These are phyloP conservation scores for Metschnikowia cerradonensis DNA, from an alignment of 805 yeast species.

Conservation along the genomic window DNA sequence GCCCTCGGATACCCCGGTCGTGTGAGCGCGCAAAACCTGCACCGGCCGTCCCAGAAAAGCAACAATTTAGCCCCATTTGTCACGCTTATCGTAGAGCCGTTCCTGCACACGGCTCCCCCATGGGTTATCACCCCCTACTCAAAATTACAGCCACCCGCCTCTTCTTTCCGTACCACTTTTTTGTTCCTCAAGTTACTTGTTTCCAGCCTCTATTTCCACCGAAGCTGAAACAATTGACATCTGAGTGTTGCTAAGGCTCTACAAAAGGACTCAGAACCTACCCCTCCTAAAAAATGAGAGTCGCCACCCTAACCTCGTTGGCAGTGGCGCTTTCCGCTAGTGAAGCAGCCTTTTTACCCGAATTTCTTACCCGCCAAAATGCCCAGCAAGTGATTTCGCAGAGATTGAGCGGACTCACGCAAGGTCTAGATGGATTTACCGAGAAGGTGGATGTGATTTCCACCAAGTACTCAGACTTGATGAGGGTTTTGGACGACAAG, in stretches of 20 bases:
- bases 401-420: constrained; percentile 9
- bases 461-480: constrained; percentile 12
- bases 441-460: constrained; percentile 11
- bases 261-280: background rate
- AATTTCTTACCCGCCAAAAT: constrained; percentile 3
- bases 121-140: background rate
- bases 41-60: background rate
- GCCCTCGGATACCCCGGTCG: background rate
- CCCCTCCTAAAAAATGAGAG: constrained; percentile 5
- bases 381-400: constrained; percentile 12
- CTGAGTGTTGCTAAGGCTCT: background rate
- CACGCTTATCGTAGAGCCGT: constrained; percentile 4
- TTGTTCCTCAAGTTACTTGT: background rate
- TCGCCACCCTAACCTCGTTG: constrained; percentile 10
- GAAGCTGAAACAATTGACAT: background rate
- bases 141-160: background rate
- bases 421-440: constrained; percentile 9
- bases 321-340: constrained; percentile 13
- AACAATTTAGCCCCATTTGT: background rate
- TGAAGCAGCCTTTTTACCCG: constrained; percentile 15
- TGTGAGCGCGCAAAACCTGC: background rate
- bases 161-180: background rate
- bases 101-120: constrained; percentile 2
- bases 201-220: background rate
- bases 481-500: constrained; percentile 13